Percentiles rank a stretch among this genome's conserved stretches.
These are phyloP conservation scores for Brachypodium distachyon DNA, from an alignment of 202 grass and related monocot species.

Conservation along the genomic window DNA sequence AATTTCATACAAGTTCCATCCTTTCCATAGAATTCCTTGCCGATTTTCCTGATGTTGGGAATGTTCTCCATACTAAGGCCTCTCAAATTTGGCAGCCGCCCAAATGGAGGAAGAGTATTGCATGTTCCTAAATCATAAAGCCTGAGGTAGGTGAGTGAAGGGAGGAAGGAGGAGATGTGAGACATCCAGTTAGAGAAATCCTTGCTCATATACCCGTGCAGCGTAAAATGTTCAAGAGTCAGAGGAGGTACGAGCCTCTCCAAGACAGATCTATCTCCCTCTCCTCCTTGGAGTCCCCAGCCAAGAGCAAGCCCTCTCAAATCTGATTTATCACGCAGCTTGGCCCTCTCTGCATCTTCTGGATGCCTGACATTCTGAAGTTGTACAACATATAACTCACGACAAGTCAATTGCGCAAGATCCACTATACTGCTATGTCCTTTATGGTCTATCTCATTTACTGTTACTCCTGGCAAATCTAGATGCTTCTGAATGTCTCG, in stretches of 20 bases:
- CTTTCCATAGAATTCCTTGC: background rate
- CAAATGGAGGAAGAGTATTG: background rate
- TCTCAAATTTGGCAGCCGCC: background rate
- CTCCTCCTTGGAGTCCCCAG: background rate
- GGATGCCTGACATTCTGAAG: background rate
- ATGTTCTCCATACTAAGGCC: fast-evolving
- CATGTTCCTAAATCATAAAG: background rate
- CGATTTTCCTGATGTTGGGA: background rate
- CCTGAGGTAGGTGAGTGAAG: too few species aligned
- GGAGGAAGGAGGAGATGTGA: too few species aligned
- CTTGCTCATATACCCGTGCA: background rate
- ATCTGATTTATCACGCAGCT: background rate
- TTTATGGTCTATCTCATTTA: background rate
- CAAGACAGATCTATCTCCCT: background rate
- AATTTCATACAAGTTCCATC: background rate
- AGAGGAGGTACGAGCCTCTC: background rate
- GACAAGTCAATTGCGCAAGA: too few species aligned
- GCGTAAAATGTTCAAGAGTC: fast-evolving
- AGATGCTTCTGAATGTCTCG: background rate
- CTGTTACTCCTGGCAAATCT: background rate
- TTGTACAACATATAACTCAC: fast-evolving
- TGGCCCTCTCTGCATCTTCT: background rate
- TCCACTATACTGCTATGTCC: too few species aligned
- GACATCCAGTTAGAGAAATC: too few species aligned
- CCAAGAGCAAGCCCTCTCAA: background rate